Evolutionary conservation across 2,329 filamentous ascomycete species (phyloP), one percentile per base, ranked within the genome.

Genomic region (Chalara sp.): DNA sequence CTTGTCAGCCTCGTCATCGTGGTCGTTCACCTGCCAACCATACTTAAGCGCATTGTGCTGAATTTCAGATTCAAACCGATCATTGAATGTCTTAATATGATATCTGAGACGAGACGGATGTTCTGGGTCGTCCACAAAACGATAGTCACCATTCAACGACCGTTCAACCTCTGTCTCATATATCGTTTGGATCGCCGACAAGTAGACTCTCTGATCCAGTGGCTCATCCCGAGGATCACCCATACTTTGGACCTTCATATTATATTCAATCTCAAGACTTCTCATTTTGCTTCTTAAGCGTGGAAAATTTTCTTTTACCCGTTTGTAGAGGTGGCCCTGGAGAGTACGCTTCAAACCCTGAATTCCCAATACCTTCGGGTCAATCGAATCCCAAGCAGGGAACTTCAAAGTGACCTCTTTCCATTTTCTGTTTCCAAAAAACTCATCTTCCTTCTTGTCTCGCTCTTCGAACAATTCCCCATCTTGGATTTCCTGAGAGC

Each of bases 131-230:
- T 52, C 29, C 13, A 41, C 7, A 39, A 39, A 10, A 28, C 50
- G 50, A 45, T 52, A 52, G 13, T 52, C 46, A 29, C 50, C 50
- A 32, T 48, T 37, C 40, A 52, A 46, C 28, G 50, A 52, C 4
- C 46, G 40, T 44, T 48, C 50, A 11, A 48, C 46, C 32, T 52
- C 50, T 32, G 40, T n/a, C 35, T 52, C 50, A n/a, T 52, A 52
- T 7, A 40, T 13, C 29, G 46, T 42, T 46, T 52, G 50, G 35
- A 52, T 48, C 10, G 32, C 35, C 6, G 50, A 48, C 33, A 52
- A 48, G 31, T 48, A 48, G 29, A 45, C 37, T 46, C 46, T 40
- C 10, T 52, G 50, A 40, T 52, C 41, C n/a, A 33, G 31, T 32
- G 50, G 41, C 4, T 52, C 32, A 4, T 48, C 46, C 6, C 50